Base-by-base conservation (phyloP, 805 yeast species). In the Saccharomyces mikatae region DNA sequence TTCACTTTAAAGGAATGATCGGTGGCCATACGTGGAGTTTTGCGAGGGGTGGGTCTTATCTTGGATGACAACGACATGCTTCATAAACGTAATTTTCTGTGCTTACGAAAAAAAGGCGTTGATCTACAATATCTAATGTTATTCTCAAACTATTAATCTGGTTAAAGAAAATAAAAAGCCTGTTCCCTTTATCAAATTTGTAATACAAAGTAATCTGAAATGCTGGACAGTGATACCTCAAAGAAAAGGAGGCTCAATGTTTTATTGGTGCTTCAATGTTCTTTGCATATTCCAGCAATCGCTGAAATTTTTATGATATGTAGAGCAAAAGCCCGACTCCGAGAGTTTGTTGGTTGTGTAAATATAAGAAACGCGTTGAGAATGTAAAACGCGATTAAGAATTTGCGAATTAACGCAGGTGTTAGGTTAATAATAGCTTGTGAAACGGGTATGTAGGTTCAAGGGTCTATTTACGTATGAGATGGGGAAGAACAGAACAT, bases 1-100 rank as follows among this genome's bases (percentile, higher is more conserved):
- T 81, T 76, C 13, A 70, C 48, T 48, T 63, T 61, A 52, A 74
- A 71, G 2, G 59, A 55, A 53, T 71, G 74, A 22, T 64, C 54
- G 24, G 36, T 54, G 50, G 44, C 44, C 44, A 36, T 36, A 36
- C 44, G 44, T 36, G 44, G 5, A 21, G 24, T 3, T 21, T 36
- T 36, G 24, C 44, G 44, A 36, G 44, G 44, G 6, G 24, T 6
- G 3, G 44, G 44, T 36, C 24, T 36, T 36, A 36, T 17, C 44
- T 36, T 36, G 11, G 44, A 36, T 36, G 44, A 36, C 10, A 36
- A 3, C 10, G 44, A 36, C 44, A 36, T 36, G 13, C 21, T 36
- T 36, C 21, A 17, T 8, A 21, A 17, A 36, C 44, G 44, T 36
- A 9, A 31, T 31, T 9, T 14, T 36, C 8, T 22, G 44, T 36